Percentiles rank a stretch among this genome's conserved stretches.
Conservation (phyloP, 208 protist species). For the Zelonia costaricensis region DNA sequence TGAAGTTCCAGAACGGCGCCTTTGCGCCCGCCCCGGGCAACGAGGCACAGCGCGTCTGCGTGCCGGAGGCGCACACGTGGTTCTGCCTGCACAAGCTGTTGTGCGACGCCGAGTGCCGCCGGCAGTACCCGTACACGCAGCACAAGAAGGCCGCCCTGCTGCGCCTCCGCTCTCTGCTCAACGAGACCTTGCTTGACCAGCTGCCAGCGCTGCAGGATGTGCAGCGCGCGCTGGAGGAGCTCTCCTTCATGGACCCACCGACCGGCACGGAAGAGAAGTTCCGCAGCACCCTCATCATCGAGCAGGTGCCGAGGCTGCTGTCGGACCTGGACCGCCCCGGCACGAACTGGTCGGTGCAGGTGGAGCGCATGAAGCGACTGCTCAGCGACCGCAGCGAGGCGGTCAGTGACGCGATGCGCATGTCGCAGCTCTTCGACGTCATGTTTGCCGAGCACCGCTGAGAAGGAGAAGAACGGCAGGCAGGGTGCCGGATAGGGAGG, state of each 20-base stretch:
- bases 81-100: conserved; percentile 91
- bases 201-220: conserved; percentile 84
- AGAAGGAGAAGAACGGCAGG: too few species aligned
- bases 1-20: conserved; percentile 74
- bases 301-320: conserved; percentile 86
- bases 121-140: conserved; percentile 81
- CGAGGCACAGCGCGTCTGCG: conserved; percentile 78
- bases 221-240: conserved; percentile 88
- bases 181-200: conserved; percentile 90
- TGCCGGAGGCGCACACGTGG: conserved; percentile 88
- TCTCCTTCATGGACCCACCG: conserved; percentile 88
- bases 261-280: conserved; percentile 91
- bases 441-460: conserved; percentile 59
- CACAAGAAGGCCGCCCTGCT: conserved; percentile 84
- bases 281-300: conserved; percentile 78
- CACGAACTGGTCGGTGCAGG: conserved; percentile 36
- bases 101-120: conserved; percentile 78
- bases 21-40: conserved; percentile 53
- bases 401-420: conserved; percentile 67
- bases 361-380: conserved; percentile 31
- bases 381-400: conserved; percentile 51
- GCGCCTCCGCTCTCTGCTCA: conserved; percentile 68
- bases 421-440: conserved; percentile 74
- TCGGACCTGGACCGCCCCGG: conserved; percentile 43
- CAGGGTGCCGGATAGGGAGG: too few species aligned